A percentile compares a stretch with the other conserved stretches of the same genome.
phyloP scores from a whole-genome alignment of 2,329 filamentous ascomycete genomes.

The Nemania sp. region DNA sequence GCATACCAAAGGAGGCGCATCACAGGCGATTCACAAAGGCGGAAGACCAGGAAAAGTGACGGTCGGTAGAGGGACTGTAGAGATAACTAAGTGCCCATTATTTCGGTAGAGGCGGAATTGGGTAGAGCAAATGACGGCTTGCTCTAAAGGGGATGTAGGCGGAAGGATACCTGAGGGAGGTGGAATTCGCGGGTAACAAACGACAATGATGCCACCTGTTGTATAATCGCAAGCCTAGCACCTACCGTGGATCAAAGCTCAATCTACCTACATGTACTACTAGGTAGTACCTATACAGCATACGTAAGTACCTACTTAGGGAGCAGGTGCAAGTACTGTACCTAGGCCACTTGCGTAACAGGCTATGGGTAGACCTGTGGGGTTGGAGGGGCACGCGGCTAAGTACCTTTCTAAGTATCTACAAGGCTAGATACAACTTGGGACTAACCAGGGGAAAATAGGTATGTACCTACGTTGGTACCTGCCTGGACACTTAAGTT shows the following conservation, averaged over 20 bases:
- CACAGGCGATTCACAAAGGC: slow-evolving; percentile 49
- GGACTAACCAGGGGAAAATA: no score
- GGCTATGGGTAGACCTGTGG: slow-evolving; percentile 3
- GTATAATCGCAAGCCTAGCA: no score
- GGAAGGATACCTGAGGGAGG: no score
- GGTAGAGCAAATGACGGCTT: slow-evolving; percentile 29
- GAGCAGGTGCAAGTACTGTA: no score
- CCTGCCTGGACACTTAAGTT: no score
- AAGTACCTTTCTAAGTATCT: background rate
- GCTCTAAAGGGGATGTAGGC: slow-evolving; percentile 21
- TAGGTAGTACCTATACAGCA: no score
- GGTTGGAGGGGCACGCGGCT: slow-evolving; percentile 3
- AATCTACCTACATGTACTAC: no score
- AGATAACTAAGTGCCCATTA: slow-evolving; percentile 54
- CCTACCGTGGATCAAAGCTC: no score
- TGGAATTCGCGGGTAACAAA: slow-evolving; percentile 8
- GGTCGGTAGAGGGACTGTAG: slow-evolving; percentile 37
- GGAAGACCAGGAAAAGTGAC: slow-evolving; percentile 25
- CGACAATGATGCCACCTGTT: slow-evolving; percentile 40
- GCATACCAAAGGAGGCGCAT: slow-evolving; percentile 72
- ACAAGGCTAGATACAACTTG: no score
- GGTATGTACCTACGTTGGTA: no score
- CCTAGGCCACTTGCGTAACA: no score
- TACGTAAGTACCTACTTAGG: no score
- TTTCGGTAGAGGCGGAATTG: slow-evolving; percentile 41